Evolutionary conservation across 2,329 filamentous ascomycete species (phyloP), one percentile per base, ranked within the genome.

Genomic region (Trichoderma atroviride): DNA sequence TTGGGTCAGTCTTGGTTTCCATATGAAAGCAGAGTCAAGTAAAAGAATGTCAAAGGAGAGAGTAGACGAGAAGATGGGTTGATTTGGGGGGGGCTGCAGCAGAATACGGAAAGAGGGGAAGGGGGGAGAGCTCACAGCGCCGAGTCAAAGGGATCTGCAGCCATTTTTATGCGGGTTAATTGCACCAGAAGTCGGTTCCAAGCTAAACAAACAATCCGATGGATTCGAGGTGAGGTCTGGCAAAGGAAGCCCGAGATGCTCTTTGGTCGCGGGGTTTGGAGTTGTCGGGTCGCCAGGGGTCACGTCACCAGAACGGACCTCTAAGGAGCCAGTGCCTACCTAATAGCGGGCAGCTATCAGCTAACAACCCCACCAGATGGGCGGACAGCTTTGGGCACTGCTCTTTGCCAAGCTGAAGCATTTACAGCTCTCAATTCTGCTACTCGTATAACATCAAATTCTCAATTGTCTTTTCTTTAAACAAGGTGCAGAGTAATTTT

Each of bases 91-190:
- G 47, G 13, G 29, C 35, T n/a, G 33, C 33, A 47, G 14, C 35
- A 57, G 14, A 27, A 57, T 57, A 11, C 37, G 24, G 60, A 24
- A 50, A 22, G 47, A 50, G 57, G 57, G 53, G 71, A n/a, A 33
- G 58, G 35, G 47, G 50, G 13, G 47, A 47, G 52, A 63, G 60
- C 89, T 80, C 85, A 93, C 91, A 93, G 88, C 69, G 91, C 91
- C 78, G 90, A 92, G 80, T 94, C 91, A 77, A 91, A 92, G 9
- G 89, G 89, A 75, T 92, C 90, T 75, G 84, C 84, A 76, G 84
- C 80, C 56, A 60, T 70, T 68, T 16, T 24, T 16, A 47, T 55
- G 59, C 22, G 10, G 9, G 5, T 55, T 27, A 19, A 27, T 59
- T 62, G 67, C 58, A 5, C 29, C 10, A 24, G 7, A 19, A 43